Base-by-base conservation (phyloP, 108 stramenopile species). In the Nitzschia inconspicua region DNA sequence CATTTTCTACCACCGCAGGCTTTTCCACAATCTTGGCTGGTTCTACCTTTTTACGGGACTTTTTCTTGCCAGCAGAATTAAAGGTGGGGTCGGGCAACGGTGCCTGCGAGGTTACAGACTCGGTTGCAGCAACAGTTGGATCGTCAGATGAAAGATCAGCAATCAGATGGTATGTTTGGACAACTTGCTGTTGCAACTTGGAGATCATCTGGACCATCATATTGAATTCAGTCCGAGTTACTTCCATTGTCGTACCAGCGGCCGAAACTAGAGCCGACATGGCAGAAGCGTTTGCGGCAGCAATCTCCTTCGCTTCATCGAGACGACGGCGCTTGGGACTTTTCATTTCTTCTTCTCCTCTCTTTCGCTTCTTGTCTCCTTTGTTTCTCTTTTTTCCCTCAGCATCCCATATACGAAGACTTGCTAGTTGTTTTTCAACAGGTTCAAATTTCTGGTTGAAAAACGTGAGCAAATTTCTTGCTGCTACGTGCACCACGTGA, bases 401-500 rank as follows among this genome's bases (percentile, higher is more conserved):
- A 0, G 83, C 88, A 4, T 79, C 73, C 43, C 80, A 77, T 11
- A 6, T 8, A 44, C 79, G 68, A 4, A 83, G 47, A 46, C 47
- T 76, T 37, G 80, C 68, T 7, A 79, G 39, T 22, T 64, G 50
- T 34, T 80, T 65, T 65, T 95, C 94, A 47, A 88, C 71, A 46
- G 82, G 74, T n/a, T 79, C 69, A 54, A 76, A 88, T 54, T 86
- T 89, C 31, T 70, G 59, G 49, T 86, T 86, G 74, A 94, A 94
- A 32, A 79, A 51, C 19, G 72, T 60, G 8, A 81, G 63, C 34
- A 98, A 65, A 65, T 70, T 73, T 16, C 76, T 58, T 26, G 97
- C 97, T 14, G 78, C 57, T 42, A 64, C 60, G 70, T 95, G 92
- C 43, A 98, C 94, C 24, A 78, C 59, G 72, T 97, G 91, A 37